A percentile compares a stretch with the other conserved stretches of the same genome.
phyloP scores from a whole-genome alignment of 2,329 filamentous ascomycete species.

The Sclerotinia subarctica region DNA sequence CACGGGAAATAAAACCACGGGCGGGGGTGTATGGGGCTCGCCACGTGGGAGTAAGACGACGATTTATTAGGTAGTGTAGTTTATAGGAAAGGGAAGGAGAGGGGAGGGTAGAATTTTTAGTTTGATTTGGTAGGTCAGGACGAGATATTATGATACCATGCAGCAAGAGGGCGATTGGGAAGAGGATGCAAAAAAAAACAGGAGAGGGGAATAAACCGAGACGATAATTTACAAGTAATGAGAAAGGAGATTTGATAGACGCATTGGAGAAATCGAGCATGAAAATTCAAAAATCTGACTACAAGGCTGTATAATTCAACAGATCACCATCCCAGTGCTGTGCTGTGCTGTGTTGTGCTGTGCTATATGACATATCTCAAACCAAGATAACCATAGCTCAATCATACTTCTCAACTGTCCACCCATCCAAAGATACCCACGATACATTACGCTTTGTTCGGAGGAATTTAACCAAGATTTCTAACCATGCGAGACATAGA shows the following conservation, averaged over 20 bases:
- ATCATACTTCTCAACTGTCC: background rate
- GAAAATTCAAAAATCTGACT: background rate
- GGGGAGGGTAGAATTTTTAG: background rate
- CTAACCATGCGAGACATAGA: conserved; percentile 3
- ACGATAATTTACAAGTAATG: background rate
- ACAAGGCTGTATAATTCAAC: background rate
- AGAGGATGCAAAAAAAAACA: background rate
- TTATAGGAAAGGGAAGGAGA: background rate
- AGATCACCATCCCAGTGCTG: background rate
- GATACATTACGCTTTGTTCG: conserved; percentile 9
- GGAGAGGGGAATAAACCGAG: background rate
- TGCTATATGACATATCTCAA: conserved; percentile 13
- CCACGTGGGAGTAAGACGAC: background rate
- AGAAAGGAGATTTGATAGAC: conserved; percentile 4
- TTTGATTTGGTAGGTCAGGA: background rate
- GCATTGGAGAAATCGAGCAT: conserved; percentile 3
- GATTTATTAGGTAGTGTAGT: background rate
- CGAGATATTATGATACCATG: background rate
- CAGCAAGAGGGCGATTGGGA: background rate
- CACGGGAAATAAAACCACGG: background rate
- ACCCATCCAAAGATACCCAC: background rate
- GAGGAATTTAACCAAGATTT: conserved; percentile 20
- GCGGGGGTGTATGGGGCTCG: background rate
- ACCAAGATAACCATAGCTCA: conserved; percentile 8
- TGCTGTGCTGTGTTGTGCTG: conserved; percentile 8